Conservation (phyloP, 2,329 filamentous ascomycete species). For the Colletotrichum sp. region DNA sequence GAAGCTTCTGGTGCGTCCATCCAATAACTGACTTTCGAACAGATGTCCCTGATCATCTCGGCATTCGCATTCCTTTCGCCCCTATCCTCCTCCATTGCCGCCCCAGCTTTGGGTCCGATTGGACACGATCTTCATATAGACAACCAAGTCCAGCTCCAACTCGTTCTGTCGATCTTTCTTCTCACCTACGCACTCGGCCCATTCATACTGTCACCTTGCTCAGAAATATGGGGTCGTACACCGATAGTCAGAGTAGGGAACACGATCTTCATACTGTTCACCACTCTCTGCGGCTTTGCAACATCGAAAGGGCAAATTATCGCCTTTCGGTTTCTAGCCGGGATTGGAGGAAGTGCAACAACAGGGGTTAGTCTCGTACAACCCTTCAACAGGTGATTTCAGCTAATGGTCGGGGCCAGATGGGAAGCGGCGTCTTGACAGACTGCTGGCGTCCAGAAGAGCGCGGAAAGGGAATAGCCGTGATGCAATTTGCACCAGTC, state of each 20-base stretch:
- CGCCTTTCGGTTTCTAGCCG: conserved; percentile 49
- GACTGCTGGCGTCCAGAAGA: conserved; percentile 53
- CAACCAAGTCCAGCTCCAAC: conserved; percentile 39
- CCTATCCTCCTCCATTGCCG: conserved; percentile 52
- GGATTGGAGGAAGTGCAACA: conserved; percentile 60
- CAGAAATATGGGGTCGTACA: conserved; percentile 43
- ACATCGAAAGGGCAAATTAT: conserved; percentile 44
- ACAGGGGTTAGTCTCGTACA: conserved; percentile 46
- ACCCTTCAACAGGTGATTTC: background rate
- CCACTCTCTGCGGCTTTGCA: conserved; percentile 48
- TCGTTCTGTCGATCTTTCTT: conserved; percentile 54
- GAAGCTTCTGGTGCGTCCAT: background rate
- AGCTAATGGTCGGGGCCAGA: conserved; percentile 39
- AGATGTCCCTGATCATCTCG: conserved; percentile 49
- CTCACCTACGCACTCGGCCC: conserved; percentile 50
- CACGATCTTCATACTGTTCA: conserved; percentile 37
- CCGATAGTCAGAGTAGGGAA: conserved; percentile 41
- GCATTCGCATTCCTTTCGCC: conserved; percentile 58
- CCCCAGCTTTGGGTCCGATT: conserved; percentile 37
- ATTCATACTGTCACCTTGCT: conserved; percentile 45
- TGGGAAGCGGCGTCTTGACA: conserved; percentile 51
- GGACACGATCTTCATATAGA: conserved; percentile 45
- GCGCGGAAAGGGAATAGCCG: conserved; percentile 43
- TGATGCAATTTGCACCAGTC: conserved; percentile 44
- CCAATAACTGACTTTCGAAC: background rate